Evolutionary conservation across 2,329 filamentous ascomycete genomes (phyloP).

Genomic region (Fusarium napiforme): DNA sequence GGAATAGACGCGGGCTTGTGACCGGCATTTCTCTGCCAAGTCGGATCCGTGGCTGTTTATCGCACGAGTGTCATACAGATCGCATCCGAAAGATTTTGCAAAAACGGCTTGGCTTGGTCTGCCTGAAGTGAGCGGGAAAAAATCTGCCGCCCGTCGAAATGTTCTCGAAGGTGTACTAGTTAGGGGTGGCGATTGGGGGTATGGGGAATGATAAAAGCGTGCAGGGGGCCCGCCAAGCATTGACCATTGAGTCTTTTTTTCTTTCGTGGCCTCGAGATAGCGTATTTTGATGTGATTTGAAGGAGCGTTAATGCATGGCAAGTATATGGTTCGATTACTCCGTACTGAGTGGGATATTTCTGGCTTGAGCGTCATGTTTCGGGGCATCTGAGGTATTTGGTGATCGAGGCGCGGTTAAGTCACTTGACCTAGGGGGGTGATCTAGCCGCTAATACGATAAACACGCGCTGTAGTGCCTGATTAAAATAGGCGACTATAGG

Average conservation of each 20-base stretch:
- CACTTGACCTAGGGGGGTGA: conserved; percentile 11
- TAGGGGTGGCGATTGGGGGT: conserved; percentile 16
- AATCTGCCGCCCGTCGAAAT: conserved; percentile 16
- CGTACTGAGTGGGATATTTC: background rate
- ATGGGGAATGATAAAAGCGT: conserved; percentile 19
- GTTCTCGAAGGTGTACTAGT: conserved; percentile 33
- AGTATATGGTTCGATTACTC: conserved; percentile 19
- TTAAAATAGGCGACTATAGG: background rate
- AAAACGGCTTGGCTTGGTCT: conserved; percentile 7
- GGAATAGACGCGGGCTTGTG: background rate
- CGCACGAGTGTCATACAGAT: conserved; percentile 18
- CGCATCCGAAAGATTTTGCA: conserved; percentile 17
- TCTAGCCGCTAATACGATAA: background rate
- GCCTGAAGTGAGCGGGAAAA: background rate
- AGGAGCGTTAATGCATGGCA: background rate
- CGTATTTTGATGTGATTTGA: background rate
- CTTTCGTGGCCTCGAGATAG: background rate
- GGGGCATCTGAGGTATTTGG: background rate
- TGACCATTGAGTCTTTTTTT: conserved; percentile 28
- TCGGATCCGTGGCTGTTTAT: conserved; percentile 18
- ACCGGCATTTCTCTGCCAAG: conserved; percentile 9
- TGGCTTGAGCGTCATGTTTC: background rate
- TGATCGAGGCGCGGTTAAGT: conserved; percentile 21
- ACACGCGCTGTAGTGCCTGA: background rate
- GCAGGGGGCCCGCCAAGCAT: conserved; percentile 13